Evolutionary conservation across 805 yeast species (phyloP).

Genomic region (Saccharomycopsis guyanensis): DNA sequence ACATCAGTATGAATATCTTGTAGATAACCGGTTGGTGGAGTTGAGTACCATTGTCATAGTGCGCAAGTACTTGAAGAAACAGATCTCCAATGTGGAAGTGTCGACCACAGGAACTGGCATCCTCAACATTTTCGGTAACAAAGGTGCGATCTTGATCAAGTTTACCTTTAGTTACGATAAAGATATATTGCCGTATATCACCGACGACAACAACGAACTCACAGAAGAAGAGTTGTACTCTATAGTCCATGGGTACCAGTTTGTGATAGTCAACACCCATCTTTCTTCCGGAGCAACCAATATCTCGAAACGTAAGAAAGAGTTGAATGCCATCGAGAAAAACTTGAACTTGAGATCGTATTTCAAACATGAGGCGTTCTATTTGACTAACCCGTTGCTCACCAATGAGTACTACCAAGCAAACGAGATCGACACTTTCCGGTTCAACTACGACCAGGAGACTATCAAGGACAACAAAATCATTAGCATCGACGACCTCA

Average conservation of each 20-base stretch:
- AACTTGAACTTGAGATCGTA: conserved; percentile 25
- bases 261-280: conserved; percentile 44
- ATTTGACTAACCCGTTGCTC: conserved; percentile 12
- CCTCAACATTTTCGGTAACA: conserved; percentile 51
- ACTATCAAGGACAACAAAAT: conserved; percentile 15
- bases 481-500: conserved; percentile 16
- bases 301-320: conserved; percentile 36
- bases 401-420: conserved; percentile 6
- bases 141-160: conserved; percentile 46
- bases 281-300: conserved; percentile 43
- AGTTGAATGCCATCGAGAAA: conserved; percentile 33
- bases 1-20: conserved; percentile 29
- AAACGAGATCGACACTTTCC: conserved; percentile 13
- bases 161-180: conserved; percentile 35
- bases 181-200: conserved; percentile 18
- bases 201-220: conserved; percentile 10
- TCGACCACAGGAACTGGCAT: conserved; percentile 50
- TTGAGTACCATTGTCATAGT: conserved; percentile 41
- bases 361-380: conserved; percentile 12
- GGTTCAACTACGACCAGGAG: conserved; percentile 16
- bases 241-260: conserved; percentile 27
- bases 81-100: conserved; percentile 34
- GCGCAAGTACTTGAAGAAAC: conserved; percentile 27
- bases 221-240: conserved; percentile 24
- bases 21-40: conserved; percentile 45